Base-by-base conservation (phyloP, 352 stramenopile species). In the Pythium coloratum region DNA sequence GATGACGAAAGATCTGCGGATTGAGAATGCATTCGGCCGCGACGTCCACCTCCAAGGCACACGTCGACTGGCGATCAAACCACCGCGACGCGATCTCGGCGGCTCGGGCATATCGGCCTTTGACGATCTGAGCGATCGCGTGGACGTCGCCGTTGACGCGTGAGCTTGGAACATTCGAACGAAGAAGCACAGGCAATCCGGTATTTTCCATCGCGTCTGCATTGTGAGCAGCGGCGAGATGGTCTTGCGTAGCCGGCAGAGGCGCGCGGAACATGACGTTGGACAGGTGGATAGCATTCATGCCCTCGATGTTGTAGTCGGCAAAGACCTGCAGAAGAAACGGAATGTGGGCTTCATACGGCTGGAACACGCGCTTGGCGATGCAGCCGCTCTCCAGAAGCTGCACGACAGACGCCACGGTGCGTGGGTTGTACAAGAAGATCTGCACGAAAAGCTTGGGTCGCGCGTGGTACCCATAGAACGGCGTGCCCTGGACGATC, bases 281-380 rank as follows among this genome's bases (percentile, higher is more conserved):
- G 26, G 75, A 74, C 16, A 97, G 69, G 57, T 86, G 79, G 24
- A 97, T 66, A 10, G 78, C 76, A 67, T 92, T 96, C 88, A 97
- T 97, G n/a, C 91, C 91, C 80, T 96, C 90, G 34, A 97, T 95
- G 42, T 94, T 92, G 75, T 97, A 96, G 69, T 97, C 91, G 1
- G 90, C 88, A 77, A 97, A 97, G 6, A 94, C 77, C 83, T 95
- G 91, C 26, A 97, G 67, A 7, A 96, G 58, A 62, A 96, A 97
- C 30, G 89, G 89, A 12, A 97, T 82, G 62, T 97, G 91, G 1
- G 89, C 84, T 62, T 97, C 91, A 66, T 90, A 97, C 8, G 88
- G 81, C 68, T 97, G 90, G 51, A 97, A 97, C 2, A 70, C 69
- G 6, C 80, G 70, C 56, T 91, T 77, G 18, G 77, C 72, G 56